Evolutionary conservation across 192 early-diverging fungal species (phyloP).

Genomic region (Obelidium mucronatum): DNA sequence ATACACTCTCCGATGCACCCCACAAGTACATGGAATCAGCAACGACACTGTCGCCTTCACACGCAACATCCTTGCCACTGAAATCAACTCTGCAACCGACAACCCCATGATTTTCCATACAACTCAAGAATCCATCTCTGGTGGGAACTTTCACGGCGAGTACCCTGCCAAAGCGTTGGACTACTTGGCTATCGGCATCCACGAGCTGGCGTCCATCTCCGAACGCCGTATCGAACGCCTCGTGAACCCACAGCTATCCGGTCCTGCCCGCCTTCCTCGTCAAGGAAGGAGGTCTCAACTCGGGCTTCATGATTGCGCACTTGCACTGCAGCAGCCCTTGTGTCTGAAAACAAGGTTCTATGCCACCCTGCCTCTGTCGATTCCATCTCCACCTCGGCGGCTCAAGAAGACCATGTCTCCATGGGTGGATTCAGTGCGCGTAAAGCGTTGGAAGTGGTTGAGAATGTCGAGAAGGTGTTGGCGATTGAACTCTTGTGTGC

Average conservation of each 20-base stretch:
- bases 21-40: constrained; percentile 13
- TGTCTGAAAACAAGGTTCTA: constrained; percentile 34
- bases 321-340: constrained; percentile 36
- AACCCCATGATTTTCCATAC: constrained; percentile 37
- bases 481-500: constrained; percentile 36
- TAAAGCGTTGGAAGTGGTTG: constrained; percentile 33
- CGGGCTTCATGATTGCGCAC: constrained; percentile 40
- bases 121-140: constrained; percentile 32
- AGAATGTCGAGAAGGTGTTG: constrained; percentile 36
- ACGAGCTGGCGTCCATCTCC: constrained; percentile 28
- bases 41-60: constrained; percentile 28
- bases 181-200: constrained; percentile 38
- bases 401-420: constrained; percentile 30
- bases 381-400: constrained; percentile 23
- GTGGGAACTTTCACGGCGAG: constrained; percentile 40
- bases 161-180: constrained; percentile 37
- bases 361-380: constrained; percentile 36
- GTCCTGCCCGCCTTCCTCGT: constrained; percentile 35
- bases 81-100: constrained; percentile 36
- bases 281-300: constrained; percentile 30
- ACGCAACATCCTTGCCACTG: constrained; percentile 21
- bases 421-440: constrained; percentile 38
- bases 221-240: constrained; percentile 35
- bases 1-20: constrained; percentile 31
- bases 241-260: constrained; percentile 20